Evolutionary conservation across 345 rosid genomes (phyloP).

Genomic region (Salix suchowensis): DNA sequence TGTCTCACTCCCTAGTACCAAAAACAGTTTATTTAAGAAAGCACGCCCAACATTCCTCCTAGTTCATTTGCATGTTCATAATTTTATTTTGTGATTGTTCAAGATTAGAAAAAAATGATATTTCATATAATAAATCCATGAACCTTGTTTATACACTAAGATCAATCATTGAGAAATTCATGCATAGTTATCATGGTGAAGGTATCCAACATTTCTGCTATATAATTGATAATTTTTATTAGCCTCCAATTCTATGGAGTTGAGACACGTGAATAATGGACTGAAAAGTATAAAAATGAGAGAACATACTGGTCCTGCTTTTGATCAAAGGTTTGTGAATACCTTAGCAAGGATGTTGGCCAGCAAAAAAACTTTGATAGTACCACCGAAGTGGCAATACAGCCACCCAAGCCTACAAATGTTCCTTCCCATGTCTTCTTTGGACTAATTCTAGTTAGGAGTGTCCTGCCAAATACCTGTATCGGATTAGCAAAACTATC

Average conservation of each 20-base stretch:
- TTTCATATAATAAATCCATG: neutral
- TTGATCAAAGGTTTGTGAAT: neutral
- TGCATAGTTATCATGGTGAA: neutral
- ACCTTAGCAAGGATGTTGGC: slow-evolving; percentile 83
- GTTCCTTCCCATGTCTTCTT: slow-evolving; percentile 98
- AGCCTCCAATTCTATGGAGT: neutral
- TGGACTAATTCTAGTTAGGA: slow-evolving; percentile 75
- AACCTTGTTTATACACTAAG: neutral
- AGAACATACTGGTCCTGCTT: neutral
- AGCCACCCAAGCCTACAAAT: slow-evolving; percentile 71
- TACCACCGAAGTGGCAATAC: slow-evolving; percentile 54
- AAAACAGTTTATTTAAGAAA: neutral
- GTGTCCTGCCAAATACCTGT: slow-evolving; percentile 86
- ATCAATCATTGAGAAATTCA: neutral
- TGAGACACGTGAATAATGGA: neutral
- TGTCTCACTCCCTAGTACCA: neutral
- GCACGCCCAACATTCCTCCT: neutral
- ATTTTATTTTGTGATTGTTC: neutral
- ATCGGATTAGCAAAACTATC: slow-evolving; percentile 10
- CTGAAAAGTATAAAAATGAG: neutral
- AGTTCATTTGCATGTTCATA: neutral
- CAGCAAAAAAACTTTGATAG: slow-evolving; percentile 62
- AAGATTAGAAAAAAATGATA: neutral
- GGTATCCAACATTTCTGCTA: neutral
- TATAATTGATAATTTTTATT: neutral